phyloP scores from a whole-genome alignment of 352 stramenopile species.

The Blastocystis hominis region DNA sequence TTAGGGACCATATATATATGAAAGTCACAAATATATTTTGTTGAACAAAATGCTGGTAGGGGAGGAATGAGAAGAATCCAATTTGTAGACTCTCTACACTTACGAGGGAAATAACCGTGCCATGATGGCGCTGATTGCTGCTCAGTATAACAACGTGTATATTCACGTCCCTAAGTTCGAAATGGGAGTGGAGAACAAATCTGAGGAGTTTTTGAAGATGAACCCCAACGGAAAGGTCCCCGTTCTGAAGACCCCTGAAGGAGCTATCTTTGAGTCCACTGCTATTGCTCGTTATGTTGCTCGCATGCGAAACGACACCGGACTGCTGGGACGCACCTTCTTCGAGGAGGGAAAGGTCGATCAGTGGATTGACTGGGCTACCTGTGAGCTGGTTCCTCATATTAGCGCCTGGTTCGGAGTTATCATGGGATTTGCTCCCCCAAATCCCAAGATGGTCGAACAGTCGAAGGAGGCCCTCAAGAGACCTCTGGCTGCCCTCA shows the following conservation, averaged over 20 bases:
- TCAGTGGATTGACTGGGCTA: slow-evolving; percentile 82
- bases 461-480: slow-evolving; percentile 80
- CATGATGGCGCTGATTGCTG: slow-evolving; percentile 84
- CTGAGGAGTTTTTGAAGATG: slow-evolving; percentile 71
- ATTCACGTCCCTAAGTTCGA: slow-evolving; percentile 74
- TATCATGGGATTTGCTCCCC: slow-evolving; percentile 72
- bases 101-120: slow-evolving; percentile 78
- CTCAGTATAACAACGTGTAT: slow-evolving; percentile 79
- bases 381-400: slow-evolving; percentile 79
- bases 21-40: too few species aligned
- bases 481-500: slow-evolving; percentile 72
- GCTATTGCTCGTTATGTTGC: slow-evolving; percentile 83
- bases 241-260: slow-evolving; percentile 74
- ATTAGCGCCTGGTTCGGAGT: slow-evolving; percentile 77
- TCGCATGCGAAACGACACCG: slow-evolving; percentile 73
- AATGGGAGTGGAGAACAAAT: slow-evolving; percentile 66
- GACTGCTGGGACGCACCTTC: slow-evolving; percentile 75
- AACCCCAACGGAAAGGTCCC: slow-evolving; percentile 79
- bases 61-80: not conserved
- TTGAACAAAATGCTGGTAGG: not conserved
- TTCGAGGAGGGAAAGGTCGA: slow-evolving; percentile 81
- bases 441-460: slow-evolving; percentile 68
- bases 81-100: slow-evolving; percentile 74
- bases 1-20: too few species aligned
- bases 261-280: slow-evolving; percentile 74